Evolutionary conservation across 2,329 filamentous ascomycete species (phyloP).

Genomic region (Cadophora sp.): DNA sequence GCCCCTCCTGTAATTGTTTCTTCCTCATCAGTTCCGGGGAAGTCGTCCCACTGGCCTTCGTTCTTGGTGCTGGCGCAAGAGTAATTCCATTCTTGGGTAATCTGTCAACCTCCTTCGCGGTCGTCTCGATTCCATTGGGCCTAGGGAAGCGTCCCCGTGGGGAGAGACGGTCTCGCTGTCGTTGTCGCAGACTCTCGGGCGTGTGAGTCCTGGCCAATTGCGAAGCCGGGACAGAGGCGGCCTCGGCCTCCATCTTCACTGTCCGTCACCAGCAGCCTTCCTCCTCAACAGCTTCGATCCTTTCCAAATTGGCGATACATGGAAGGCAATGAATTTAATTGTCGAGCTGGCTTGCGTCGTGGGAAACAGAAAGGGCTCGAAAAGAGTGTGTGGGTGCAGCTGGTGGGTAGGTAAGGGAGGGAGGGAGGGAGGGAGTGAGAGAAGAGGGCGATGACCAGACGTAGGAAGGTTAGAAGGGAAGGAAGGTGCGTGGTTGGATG

Average conservation of each 20-base stretch:
- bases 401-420: conserved; percentile 9
- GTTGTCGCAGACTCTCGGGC: conserved; percentile 43
- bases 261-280: not conserved
- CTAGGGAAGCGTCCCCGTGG: conserved; percentile 42
- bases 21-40: conserved; percentile 36
- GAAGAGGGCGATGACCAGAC: not conserved
- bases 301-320: conserved; percentile 39
- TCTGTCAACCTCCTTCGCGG: conserved; percentile 34
- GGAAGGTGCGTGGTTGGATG: conserved; percentile 20
- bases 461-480: not conserved
- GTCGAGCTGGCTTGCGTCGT: not conserved
- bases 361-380: not conserved
- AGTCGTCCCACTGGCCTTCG: conserved; percentile 33
- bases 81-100: conserved; percentile 31
- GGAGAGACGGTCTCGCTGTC: conserved; percentile 44
- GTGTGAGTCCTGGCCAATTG: conserved; percentile 34
- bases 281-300: conserved; percentile 32
- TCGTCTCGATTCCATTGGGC: conserved; percentile 32
- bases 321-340: conserved; percentile 23
- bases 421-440: not conserved
- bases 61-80: conserved; percentile 36
- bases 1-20: conserved; percentile 39
- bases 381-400: not conserved
- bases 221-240: conserved; percentile 28
- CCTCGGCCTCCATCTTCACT: conserved; percentile 33